Evolutionary conservation across 306 rosid species (phyloP).

Genomic region (Inga laurina): DNA sequence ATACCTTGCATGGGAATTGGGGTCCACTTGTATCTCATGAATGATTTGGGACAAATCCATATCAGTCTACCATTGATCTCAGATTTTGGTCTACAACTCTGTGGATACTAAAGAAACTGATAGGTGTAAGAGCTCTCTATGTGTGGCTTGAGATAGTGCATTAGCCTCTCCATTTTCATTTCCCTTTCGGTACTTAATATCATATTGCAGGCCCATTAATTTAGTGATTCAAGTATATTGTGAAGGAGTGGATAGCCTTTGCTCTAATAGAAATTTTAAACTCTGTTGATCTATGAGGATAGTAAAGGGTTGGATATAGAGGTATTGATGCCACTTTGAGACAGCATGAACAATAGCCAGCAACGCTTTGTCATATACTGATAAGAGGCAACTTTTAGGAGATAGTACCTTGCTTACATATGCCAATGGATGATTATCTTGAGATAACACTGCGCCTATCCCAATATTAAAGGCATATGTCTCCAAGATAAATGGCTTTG

Average conservation of each 20-base stretch:
- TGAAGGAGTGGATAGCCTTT: neutral
- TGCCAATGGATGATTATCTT: neutral
- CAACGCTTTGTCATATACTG: neutral
- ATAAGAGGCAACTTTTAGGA: neutral
- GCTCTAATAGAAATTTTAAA: neutral
- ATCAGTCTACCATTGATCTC: neutral
- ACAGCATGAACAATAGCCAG: neutral
- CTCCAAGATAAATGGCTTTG: neutral
- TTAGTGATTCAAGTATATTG: neutral
- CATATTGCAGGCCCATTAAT: neutral
- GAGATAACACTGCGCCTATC: neutral
- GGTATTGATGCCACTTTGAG: neutral
- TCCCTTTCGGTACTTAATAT: neutral
- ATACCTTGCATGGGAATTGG: neutral
- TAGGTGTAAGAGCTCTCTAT: neutral
- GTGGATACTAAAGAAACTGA: neutral
- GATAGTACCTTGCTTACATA: neutral
- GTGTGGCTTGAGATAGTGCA: neutral
- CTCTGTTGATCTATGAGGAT: no score
- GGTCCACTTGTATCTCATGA: neutral
- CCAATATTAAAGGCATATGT: neutral
- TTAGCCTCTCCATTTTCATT: neutral
- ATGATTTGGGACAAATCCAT: rapidly evolving
- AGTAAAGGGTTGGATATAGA: neutral
- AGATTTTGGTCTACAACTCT: neutral